Evolutionary conservation across 1,139 yeast genomes (phyloP).

Genomic region (Taphrina communis): DNA sequence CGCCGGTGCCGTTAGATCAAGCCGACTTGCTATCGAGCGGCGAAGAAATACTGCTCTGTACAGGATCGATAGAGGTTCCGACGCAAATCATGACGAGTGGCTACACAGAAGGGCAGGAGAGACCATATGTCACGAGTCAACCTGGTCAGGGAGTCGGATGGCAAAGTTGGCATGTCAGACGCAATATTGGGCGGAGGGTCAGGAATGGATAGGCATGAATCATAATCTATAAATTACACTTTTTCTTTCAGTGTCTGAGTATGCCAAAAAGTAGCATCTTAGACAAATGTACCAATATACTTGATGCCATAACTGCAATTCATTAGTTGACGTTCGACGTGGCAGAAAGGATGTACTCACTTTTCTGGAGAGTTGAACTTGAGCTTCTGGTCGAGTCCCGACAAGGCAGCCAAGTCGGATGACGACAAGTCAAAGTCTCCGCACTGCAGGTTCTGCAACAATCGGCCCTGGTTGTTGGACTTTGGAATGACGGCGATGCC

Average conservation of each 20-base stretch:
- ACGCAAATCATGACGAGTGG: slow-evolving; percentile 25
- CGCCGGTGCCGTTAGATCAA: slow-evolving; percentile 31
- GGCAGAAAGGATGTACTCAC: slow-evolving; percentile 7
- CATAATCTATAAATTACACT: not conserved
- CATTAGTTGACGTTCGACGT: not conserved
- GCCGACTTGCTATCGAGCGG: not conserved
- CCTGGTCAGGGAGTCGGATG: slow-evolving; percentile 41
- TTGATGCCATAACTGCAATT: slow-evolving; percentile 4
- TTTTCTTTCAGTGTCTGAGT: not conserved
- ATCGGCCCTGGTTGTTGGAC: slow-evolving; percentile 66
- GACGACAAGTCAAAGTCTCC: slow-evolving; percentile 62
- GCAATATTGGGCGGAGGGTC: slow-evolving; percentile 33
- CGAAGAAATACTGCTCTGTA: slow-evolving; percentile 29
- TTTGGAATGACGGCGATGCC: slow-evolving; percentile 74
- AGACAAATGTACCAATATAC: slow-evolving; percentile 18
- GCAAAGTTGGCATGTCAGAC: slow-evolving; percentile 39
- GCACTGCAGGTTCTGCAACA: slow-evolving; percentile 60
- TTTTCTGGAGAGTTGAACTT: slow-evolving; percentile 63
- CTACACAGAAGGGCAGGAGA: slow-evolving; percentile 4
- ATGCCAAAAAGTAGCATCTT: not conserved
- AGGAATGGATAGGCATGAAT: slow-evolving; percentile 15
- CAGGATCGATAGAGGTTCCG: slow-evolving; percentile 42
- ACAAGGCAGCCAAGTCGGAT: slow-evolving; percentile 60
- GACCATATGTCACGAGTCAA: slow-evolving; percentile 35
- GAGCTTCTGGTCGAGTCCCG: slow-evolving; percentile 65